Evolutionary conservation across 1,284 basidiomycete genomes (phyloP), one percentile per base, ranked within the genome.

Genomic region (Irpex rosettiformis): DNA sequence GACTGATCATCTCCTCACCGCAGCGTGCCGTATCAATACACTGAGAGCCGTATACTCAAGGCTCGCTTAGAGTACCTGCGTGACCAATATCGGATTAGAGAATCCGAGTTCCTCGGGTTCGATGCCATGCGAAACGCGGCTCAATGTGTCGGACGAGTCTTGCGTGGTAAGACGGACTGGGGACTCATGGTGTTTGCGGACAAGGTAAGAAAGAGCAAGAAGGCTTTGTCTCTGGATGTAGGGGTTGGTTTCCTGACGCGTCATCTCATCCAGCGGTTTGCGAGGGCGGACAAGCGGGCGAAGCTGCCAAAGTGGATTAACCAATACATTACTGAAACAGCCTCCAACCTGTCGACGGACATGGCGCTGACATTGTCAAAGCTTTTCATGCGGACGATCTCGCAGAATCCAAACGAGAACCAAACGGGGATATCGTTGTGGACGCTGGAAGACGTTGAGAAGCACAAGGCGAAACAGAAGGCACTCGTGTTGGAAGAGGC

Each of bases 251-350:
- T 37, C 10, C 33, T 30, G n/a, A 30, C 28, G 27, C 21, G 16
- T 52, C 27, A 25, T 25, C 27, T 24, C 24, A 43, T 64, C 11
- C 69, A 98, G 95, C 91, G 97, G 8, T 99, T 98, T 71, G 96
- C 96, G 8, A 85, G 96, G 57, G 90, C 93, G 25, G 97, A 99
- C 73, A 99, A 99, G 77, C 85, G 97, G 24, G 89, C 93, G 52
- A 99, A 98, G 82, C 79, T 99, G 64, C 97, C 97, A 1, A 89
- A 93, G 56, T 99, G 97, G 97, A 99, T 99, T 68, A 98, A 98
- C 72, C 95, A 97, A 72, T 98, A 98, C 71, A 99, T 99, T 70
- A 96, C 94, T 13, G 97, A 99, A 70, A 93, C 95, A 0, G 94
- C 94, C 40, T 91, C 95, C 8, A 99, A 99, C 74, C 79, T 99